Evolutionary conservation across 2,329 filamentous ascomycete species (phyloP), one percentile per base, ranked within the genome.

Genomic region (Malbranchea zuffiana): DNA sequence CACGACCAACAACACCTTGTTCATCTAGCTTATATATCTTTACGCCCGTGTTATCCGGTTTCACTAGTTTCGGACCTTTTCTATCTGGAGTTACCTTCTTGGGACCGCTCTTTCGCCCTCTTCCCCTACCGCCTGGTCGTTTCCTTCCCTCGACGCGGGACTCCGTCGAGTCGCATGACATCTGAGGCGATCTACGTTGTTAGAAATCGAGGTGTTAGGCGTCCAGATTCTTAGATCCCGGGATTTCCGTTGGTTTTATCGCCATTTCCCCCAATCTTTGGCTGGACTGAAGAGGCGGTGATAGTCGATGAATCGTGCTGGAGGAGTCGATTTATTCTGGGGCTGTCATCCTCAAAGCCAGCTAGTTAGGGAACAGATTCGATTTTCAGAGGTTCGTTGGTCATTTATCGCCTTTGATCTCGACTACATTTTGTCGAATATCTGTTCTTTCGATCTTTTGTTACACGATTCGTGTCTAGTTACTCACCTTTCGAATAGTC

Each of bases 1-100:
- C 37, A 45, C 47, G 43, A 16, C 19, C 15, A 16, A 6, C 26
- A 13, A 40, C 40, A 40, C 36, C 39, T 37, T 45, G 44, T 45
- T 28, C 24, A 35, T 34, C 28, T 36, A 15, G 27, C 19, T 39
- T 21, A 35, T 39, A 26, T 24, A 13, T 28, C 18, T 19, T 15
- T 24, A 15, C 10, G 4, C 15, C 21, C 32, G 28, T 28, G 32
- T 21, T 27, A 25, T 27, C 28, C 23, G 15, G 24, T 35, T 27
- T 16, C 12, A 10, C 18, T 40, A 27, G 32, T 10, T 17, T 37
- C 15, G 32, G 26, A 23, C 21, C 15, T 28, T 32, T 17, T 32
- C n/a, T 32, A 29, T 17, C 35, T 21, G 21, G 32, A 12, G 28
- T 25, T 10, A 32, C 29, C 35, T 32, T 38, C 28, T 27, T 25